Evolutionary conservation across 1,139 yeast species (phyloP), one percentile per base, ranked within the genome.

Genomic region (Eremothecium cymbalariae): DNA sequence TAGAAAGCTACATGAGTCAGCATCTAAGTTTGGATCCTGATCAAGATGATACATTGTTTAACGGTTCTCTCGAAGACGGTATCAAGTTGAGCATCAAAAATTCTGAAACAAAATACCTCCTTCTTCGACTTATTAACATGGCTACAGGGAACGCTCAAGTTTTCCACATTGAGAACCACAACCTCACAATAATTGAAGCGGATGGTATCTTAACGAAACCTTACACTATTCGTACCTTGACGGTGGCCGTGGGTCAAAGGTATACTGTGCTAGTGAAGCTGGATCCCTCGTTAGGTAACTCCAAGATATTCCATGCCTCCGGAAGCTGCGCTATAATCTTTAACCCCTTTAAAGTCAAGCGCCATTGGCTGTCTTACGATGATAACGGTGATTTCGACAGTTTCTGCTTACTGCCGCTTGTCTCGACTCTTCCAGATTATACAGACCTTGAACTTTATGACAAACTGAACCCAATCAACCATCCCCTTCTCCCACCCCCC

Each of bases 221-320:
- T 3, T 64, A 67, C 39, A 61, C 59, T 12, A 69, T 78, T 15
- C 72, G 70, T 33, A 65, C 74, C 47, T 45, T 81, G 25, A 74
- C 77, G 45, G 60, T 82, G 25, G 75, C 86, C 1, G 79, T 76
- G 16, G 94, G 88, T 14, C 94, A 83, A 62, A 67, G 94, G 47
- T 79, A 79, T 54, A 70, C 82, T 2, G 73, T 73, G 2, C 55
- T 76, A 40, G 50, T 77, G n/a, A 62, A 59, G 29, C 60, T 74
- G 28, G 63, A 64, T 48, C 31, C 51, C 34, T 60, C 43, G 29
- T 44, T 41, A 2, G 31, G 32, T 8, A 18, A 28, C 22, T 14
- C 48, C 2, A 39, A 40, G 20, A 36, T 51, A 12, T 37, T 51
- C 6, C 53, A 51, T 33, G 57, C 55, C 3, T 53, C 56, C 34